phyloP scores from a whole-genome alignment of 345 rosid genomes.

The Lumnitzera littorea region DNA sequence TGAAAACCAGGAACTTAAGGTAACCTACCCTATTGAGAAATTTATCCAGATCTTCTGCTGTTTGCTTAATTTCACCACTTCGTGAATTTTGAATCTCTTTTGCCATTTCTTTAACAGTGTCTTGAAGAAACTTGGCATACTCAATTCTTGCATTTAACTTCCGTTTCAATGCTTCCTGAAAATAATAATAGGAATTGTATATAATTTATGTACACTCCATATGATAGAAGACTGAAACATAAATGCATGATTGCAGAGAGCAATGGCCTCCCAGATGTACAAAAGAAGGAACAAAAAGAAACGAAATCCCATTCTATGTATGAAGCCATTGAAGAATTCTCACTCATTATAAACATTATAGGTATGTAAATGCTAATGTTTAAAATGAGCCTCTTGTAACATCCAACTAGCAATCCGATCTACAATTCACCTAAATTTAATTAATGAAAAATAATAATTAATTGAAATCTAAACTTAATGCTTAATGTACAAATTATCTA shows the following conservation, averaged over 20 bases:
- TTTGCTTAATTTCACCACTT: conserved; percentile 59
- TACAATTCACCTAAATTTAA: too few species aligned
- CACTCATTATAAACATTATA: too few species aligned
- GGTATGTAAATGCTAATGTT: too few species aligned
- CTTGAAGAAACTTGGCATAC: conserved; percentile 77
- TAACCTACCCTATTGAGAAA: conserved; percentile 45
- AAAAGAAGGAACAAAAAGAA: background rate
- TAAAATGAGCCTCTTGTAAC: too few species aligned
- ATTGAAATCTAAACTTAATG: too few species aligned
- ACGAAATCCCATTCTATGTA: background rate
- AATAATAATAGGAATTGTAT: conserved; percentile 4
- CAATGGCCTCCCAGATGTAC: background rate
- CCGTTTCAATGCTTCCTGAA: conserved; percentile 70
- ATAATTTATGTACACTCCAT: background rate
- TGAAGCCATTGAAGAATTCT: background rate
- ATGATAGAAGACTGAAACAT: background rate
- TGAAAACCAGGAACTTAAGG: background rate
- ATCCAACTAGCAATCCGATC: too few species aligned
- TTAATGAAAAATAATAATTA: too few species aligned
- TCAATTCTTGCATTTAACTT: conserved; percentile 59
- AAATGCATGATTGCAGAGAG: background rate
- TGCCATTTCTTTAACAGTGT: conserved; percentile 89
- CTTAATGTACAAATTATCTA: too few species aligned
- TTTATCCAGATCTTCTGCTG: conserved; percentile 67
- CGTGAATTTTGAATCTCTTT: conserved; percentile 76